These are phyloP conservation scores for Stenogyne calaminthoides DNA, from an alignment of 305 asterid species.

Conservation along the genomic window DNA sequence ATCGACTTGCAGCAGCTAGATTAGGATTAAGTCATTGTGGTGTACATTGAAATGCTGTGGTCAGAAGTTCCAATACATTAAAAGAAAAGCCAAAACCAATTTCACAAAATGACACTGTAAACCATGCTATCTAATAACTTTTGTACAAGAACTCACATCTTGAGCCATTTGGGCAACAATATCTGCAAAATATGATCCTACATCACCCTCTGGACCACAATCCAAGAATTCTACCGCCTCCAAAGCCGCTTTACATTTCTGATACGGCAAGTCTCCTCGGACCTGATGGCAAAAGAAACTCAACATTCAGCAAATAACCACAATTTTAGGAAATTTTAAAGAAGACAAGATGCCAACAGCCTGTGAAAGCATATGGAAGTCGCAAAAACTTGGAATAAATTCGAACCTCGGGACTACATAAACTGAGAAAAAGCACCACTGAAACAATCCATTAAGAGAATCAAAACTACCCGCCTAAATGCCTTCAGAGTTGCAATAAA, in stretches of 20 bases:
- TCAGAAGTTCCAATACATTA: conserved; percentile 3
- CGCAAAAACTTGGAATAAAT: neutral
- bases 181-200: conserved; percentile 93
- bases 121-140: neutral
- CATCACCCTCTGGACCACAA: conserved; percentile 65
- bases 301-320: conserved; percentile 21
- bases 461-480: conserved; percentile 2
- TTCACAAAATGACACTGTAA: neutral
- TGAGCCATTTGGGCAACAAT: conserved; percentile 91
- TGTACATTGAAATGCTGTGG: neutral
- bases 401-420: neutral
- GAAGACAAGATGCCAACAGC: neutral
- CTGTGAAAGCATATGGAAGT: neutral
- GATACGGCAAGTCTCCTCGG: conserved; percentile 88
- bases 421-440: neutral
- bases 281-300: conserved; percentile 51
- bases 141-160: conserved; percentile 62
- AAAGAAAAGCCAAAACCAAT: neutral
- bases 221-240: conserved; percentile 84
- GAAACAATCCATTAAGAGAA: neutral
- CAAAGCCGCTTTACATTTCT: conserved; percentile 79
- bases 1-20: conserved; percentile 16
- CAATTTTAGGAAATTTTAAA: conserved; percentile 10
- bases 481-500: neutral
- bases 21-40: neutral